These are phyloP conservation scores for Solanum acaule DNA, from an alignment of 257 asterid genomes.

Conservation along the genomic window DNA sequence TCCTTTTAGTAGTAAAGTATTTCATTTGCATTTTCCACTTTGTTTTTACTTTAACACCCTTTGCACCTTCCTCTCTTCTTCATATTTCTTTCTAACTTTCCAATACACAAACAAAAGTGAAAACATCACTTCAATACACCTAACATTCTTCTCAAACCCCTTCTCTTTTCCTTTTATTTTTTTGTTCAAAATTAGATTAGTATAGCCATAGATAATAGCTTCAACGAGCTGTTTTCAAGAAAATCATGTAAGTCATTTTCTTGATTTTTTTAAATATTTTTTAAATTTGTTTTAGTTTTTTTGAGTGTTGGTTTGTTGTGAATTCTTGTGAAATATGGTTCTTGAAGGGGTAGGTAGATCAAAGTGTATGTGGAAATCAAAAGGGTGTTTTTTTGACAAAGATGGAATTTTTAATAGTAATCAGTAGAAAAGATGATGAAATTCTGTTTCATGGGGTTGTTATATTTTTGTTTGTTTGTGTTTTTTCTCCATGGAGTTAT, in stretches of 20 bases:
- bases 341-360: neutral
- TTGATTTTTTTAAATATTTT: neutral
- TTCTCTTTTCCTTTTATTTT: neutral
- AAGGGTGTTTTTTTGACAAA: neutral
- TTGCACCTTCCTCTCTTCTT: neutral
- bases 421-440: neutral
- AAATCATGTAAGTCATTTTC: neutral
- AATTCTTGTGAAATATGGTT: neutral
- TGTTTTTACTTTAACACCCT: neutral
- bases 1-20: neutral
- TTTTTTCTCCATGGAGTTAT: neutral
- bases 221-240: neutral
- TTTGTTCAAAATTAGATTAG: neutral
- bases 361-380: neutral
- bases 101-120: no score
- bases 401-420: neutral
- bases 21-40: neutral
- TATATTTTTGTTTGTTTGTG: neutral
- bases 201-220: neutral
- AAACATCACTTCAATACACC: neutral
- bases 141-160: neutral
- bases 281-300: neutral
- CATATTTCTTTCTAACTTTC: neutral
- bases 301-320: neutral
- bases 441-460: neutral